Evolutionary conservation across 2,329 filamentous ascomycete species (phyloP), one percentile per base, ranked within the genome.

Genomic region (Cylindrodendrum hubeiense): DNA sequence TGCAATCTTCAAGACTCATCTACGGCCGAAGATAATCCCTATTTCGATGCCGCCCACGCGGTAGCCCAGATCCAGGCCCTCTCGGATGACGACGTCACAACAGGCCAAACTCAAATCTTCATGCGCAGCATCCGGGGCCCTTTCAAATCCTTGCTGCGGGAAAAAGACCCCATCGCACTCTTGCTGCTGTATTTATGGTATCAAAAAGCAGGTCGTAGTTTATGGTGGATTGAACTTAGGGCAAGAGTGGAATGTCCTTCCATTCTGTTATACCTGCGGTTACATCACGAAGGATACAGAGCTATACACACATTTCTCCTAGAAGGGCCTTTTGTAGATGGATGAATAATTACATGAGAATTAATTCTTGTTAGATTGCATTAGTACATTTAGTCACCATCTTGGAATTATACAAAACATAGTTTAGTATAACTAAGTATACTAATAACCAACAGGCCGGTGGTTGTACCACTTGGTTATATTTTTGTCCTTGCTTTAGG

Each of bases 161-260:
- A 54, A 4, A 81, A 60, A 13, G 81, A 84, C 37, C 77, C 82
- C 3, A 65, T 77, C 0, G 80, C 82, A 1, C 75, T 84, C 0
- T 44, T 83, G 53, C 39, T 84, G 37, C 66, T 84, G 0, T 82
- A 81, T 66, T 60, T 83, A 4, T 84, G 81, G 82, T 84, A 83
- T 49, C 70, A 73, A 21, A 83, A 82, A 69, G 74, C 76, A 59
- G 53, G 80, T 37, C 75, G 75, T 17, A 75, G 75, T 70, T 77
- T 83, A 65, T 84, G 82, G 82, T 84, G 81, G 80, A 78, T 84
- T 63, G 77, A 77, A 21, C 73, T 83, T 1, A 75, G 82, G 34
- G 79, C 81, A 1, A 76, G 76, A 55, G 76, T 84, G 37, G 82
- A 84, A 68, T 78, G 79, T 46, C 79, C 79, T 37, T 74, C 81